A percentile compares a stretch with the other conserved stretches of the same genome.
Conservation (phyloP, 2,329 filamentous ascomycete species). For the Talaromyces sp. region DNA sequence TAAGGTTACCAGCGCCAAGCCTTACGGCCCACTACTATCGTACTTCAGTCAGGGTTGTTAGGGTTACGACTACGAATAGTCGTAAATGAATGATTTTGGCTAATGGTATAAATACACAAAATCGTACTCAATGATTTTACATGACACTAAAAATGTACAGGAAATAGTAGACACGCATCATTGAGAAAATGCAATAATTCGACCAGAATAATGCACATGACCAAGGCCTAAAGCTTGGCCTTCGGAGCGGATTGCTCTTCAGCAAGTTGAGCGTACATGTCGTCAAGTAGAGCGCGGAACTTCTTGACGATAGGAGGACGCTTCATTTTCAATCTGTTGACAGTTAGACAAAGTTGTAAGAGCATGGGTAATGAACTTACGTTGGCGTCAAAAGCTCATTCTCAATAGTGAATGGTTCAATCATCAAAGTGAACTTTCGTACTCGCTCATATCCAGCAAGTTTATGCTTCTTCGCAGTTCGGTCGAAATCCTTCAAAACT, state of each 20-base stretch:
- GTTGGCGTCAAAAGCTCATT: constrained; percentile 69
- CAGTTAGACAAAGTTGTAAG: not conserved
- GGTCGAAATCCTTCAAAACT: constrained; percentile 73
- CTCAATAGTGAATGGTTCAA: constrained; percentile 90
- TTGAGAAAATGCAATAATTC: not conserved
- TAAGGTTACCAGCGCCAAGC: not conserved
- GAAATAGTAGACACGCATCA: not conserved
- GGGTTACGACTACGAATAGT: not conserved
- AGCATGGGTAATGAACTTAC: constrained; percentile 28
- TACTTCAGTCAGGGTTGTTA: not conserved
- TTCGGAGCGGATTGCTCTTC: constrained; percentile 37
- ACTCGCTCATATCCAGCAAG: constrained; percentile 91
- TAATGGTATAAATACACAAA: not conserved
- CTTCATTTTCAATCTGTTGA: constrained; percentile 65
- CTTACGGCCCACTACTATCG: too few relatives aligned
- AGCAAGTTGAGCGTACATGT: constrained; percentile 58
- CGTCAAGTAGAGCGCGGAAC: constrained; percentile 57
- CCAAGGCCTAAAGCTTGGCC: constrained; percentile 37
- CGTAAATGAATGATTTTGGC: not conserved
- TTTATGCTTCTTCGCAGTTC: constrained; percentile 75
- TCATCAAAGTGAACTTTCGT: constrained; percentile 65
- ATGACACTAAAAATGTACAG: not conserved
- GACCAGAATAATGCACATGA: not conserved
- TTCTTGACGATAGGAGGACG: constrained; percentile 64
- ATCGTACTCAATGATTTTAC: not conserved